A percentile compares a stretch with the other conserved stretches of the same genome.
These are phyloP conservation scores for Xanthoceras sorbifolium DNA, from an alignment of 345 rosid genomes.

Conservation along the genomic window DNA sequence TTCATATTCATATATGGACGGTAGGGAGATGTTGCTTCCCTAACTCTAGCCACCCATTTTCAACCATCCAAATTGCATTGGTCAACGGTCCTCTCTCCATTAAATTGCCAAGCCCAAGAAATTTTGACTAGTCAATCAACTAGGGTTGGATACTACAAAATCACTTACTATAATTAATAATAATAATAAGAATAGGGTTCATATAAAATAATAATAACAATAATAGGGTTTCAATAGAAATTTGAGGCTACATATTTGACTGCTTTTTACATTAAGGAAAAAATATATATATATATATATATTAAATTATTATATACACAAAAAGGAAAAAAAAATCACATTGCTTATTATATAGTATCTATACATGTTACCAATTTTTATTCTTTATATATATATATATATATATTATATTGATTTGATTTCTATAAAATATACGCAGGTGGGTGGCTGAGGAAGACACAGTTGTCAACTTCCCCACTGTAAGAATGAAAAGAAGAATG, in stretches of 20 bases:
- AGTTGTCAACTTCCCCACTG: constrained; percentile 87
- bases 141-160: not conserved
- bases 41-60: not conserved
- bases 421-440: constrained; percentile 33
- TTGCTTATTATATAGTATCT: not conserved
- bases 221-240: not conserved
- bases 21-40: too few species aligned
- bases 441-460: constrained; percentile 90
- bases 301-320: not conserved
- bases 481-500: constrained; percentile 82
- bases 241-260: constrained; percentile 4
- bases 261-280: not conserved
- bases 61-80: not conserved
- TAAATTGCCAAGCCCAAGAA: not conserved
- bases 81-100: not conserved
- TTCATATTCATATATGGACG: too few species aligned
- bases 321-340: not conserved
- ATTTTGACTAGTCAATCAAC: constrained; percentile 17
- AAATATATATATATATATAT: not conserved
- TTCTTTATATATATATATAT: not conserved
- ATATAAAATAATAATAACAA: too few species aligned
- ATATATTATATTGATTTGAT: not conserved
- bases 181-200: not conserved
- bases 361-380: not conserved
- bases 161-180: not conserved